Base-by-base conservation (phyloP, 352 stramenopile genomes). In the Sclerospora graminicola region DNA sequence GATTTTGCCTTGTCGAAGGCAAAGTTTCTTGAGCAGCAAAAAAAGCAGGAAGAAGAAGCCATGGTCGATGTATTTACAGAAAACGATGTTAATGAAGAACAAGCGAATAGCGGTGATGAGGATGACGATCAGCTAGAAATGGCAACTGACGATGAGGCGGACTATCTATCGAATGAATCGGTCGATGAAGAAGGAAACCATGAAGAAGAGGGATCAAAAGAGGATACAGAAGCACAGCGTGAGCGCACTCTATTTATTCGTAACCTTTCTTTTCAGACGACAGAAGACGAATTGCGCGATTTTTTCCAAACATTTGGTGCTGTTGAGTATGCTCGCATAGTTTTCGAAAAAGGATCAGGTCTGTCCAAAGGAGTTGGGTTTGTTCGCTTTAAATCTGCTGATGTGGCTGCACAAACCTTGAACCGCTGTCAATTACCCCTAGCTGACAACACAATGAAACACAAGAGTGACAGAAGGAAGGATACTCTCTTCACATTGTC, bases 321-420 rank as follows among this genome's bases (percentile, higher is more conserved):
- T 4, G 67, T 92, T 36, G 73, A 92, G 44, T 92, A 92, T 44
- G 78, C 78, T 14, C 77, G 78, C 30, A 60, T 92, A 9, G 80
- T 92, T 34, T 81, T 78, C 19, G 80, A 91, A 45, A 72, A 79
- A 26, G 75, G 68, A n/a, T 88, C 80, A 16, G 71, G 72, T 0
- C 53, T 91, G 36, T 89, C 80, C 13, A 87, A 89, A 51, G 76
- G 80, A 18, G 80, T 91, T 30, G 80, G 56, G n/a, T 92, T 92
- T 35, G 80, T 92, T 21, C 80, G 77, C 5, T 89, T 89, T 34
- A 77, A 81, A 20, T 52, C 75, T 21, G 45, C 60, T 2, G 66
- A 75, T 2, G 52, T 73, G 21, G 80, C 80, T 6, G 60, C 76
- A 19, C 48, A 61, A 11, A 71, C 84, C 16, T 50, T 92, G 3